These are phyloP conservation scores for Calocera cornea DNA, from an alignment of 768 basidiomycete species.

Conservation along the genomic window DNA sequence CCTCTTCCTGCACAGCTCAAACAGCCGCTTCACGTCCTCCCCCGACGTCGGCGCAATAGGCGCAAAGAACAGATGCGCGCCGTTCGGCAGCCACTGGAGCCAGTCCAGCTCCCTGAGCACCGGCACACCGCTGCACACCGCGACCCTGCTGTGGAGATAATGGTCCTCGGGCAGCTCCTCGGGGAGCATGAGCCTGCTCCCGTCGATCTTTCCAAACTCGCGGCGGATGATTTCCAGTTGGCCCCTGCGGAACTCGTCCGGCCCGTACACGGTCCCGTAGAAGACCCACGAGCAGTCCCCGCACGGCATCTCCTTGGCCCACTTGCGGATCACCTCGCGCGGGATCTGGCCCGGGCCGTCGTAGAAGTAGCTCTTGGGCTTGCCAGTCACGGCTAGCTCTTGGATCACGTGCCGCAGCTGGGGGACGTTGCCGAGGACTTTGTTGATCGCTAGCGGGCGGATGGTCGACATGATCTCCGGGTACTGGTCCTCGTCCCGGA, in stretches of 20 bases:
- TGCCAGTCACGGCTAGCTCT: not conserved
- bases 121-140: conserved; percentile 10
- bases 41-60: conserved; percentile 9
- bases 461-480: conserved; percentile 1
- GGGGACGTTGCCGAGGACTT: not conserved
- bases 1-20: conserved; percentile 8
- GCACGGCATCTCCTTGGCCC: conserved; percentile 3
- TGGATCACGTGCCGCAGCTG: conserved; percentile 2
- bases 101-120: conserved; percentile 14
- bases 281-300: not conserved
- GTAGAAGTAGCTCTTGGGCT: not conserved
- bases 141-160: not conserved
- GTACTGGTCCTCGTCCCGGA: conserved; percentile 7
- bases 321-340: not conserved
- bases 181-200: conserved; percentile 3
- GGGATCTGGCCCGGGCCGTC: not conserved
- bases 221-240: not conserved
- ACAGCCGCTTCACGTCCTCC: conserved; percentile 7
- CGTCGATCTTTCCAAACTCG: conserved; percentile 4
- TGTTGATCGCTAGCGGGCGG: not conserved
- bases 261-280: not conserved
- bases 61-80: conserved; percentile 13
- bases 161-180: not conserved
- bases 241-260: not conserved
- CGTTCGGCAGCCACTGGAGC: conserved; percentile 13